Percentiles rank a stretch among this genome's conserved stretches.
These are phyloP conservation scores for Aureobasidium zeae DNA, from an alignment of 2,329 filamentous ascomycete species.

Conservation along the genomic window DNA sequence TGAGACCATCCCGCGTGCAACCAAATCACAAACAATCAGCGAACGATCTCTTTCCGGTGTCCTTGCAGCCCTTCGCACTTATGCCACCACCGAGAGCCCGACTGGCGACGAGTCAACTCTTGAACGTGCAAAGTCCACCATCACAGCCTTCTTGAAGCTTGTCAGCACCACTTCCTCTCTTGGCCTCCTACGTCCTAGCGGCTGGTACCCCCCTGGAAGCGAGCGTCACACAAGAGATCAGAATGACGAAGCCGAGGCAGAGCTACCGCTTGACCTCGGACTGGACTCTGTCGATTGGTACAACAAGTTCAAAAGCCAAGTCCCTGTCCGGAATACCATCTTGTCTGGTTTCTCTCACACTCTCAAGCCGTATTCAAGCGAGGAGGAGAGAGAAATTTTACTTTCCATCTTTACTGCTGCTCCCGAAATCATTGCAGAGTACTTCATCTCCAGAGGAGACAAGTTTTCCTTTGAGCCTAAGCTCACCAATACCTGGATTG, in stretches of 20 bases:
- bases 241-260: constrained; percentile 32
- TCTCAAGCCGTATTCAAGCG: constrained; percentile 73
- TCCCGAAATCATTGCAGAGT: constrained; percentile 80
- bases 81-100: constrained; percentile 16
- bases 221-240: constrained; percentile 35
- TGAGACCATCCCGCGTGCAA: constrained; percentile 58
- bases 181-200: constrained; percentile 67
- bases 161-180: constrained; percentile 65
- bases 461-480: constrained; percentile 76
- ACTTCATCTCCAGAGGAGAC: constrained; percentile 60
- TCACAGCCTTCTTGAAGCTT: constrained; percentile 65
- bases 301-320: constrained; percentile 49
- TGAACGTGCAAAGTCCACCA: constrained; percentile 30
- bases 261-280: constrained; percentile 57
- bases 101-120: constrained; percentile 1
- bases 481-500: constrained; percentile 86
- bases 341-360: constrained; percentile 70
- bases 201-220: constrained; percentile 70
- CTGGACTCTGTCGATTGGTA: constrained; percentile 54
- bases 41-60: constrained; percentile 64
- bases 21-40: constrained; percentile 68
- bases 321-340: constrained; percentile 69
- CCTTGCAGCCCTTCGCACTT: constrained; percentile 56
- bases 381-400: constrained; percentile 71
- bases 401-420: constrained; percentile 69